Conservation (phyloP, 495 filamentous ascomycete species). For the Oleoguttula mirabilis region DNA sequence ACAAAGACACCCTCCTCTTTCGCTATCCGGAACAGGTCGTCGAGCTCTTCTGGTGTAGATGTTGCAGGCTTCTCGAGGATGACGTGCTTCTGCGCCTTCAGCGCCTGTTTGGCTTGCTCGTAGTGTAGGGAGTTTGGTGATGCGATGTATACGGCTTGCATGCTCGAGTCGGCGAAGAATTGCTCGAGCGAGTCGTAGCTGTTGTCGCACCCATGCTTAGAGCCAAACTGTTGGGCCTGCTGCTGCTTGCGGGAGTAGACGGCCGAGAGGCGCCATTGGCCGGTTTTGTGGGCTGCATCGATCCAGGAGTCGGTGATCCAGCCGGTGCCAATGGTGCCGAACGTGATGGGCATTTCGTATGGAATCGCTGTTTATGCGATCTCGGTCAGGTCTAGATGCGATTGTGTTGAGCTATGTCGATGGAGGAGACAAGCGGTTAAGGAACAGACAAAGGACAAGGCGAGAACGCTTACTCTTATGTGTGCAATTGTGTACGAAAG, state of each 20-base stretch:
- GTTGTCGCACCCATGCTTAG: slow-evolving; percentile 17
- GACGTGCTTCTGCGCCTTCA: slow-evolving; percentile 38
- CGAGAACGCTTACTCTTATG: no score
- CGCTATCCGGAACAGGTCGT: slow-evolving; percentile 28
- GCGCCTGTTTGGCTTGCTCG: slow-evolving; percentile 33
- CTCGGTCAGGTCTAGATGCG: no score
- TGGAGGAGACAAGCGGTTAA: no score
- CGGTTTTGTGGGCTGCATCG: slow-evolving; percentile 23
- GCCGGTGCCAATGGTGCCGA: slow-evolving; percentile 22
- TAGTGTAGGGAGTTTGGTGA: slow-evolving; percentile 39
- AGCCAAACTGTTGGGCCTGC: slow-evolving; percentile 23
- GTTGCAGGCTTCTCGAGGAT: slow-evolving; percentile 39
- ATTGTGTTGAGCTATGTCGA: no score
- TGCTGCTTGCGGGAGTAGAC: slow-evolving; percentile 28
- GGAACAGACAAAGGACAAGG: no score
- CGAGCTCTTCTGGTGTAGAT: slow-evolving; percentile 33
- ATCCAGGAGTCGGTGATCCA: slow-evolving; percentile 32
- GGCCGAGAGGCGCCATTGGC: slow-evolving; percentile 24
- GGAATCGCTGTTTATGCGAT: no score
- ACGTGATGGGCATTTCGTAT: slow-evolving; percentile 14
- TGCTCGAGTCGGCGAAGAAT: slow-evolving; percentile 28
- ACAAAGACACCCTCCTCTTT: slow-evolving; percentile 22
- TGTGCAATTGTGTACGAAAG: no score
- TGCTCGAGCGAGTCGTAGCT: slow-evolving; percentile 22
- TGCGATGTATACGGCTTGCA: slow-evolving; percentile 40